Evolutionary conservation across 306 rosid species (phyloP), one percentile per base, ranked within the genome.

Genomic region (Dalbergia cochinchinensis): DNA sequence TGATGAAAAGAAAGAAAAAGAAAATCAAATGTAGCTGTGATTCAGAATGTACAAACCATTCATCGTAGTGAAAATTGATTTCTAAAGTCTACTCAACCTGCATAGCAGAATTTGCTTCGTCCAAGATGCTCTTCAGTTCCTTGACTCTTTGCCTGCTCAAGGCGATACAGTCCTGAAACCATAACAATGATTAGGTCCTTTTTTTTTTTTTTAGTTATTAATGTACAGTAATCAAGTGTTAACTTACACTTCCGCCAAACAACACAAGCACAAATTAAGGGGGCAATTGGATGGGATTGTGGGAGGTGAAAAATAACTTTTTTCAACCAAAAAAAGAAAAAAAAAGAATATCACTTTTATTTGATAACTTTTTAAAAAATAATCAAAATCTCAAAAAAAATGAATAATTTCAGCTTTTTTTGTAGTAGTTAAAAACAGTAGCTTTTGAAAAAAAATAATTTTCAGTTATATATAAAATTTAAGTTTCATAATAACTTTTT

Each of bases 151-250:
- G 94, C 85, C 95, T 77, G 7, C 95, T 87, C 85, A 91, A 78
- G 8, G 94, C 97, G 33, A 87, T 87, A 75, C 97, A 92, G 68
- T 92, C 94, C 99, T 92, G 91, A 82, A 92, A 86, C 80, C 80
- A 85, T 65, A 78, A 1, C 71, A 69, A 81, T 34, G 6, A 57
- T 47, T 45, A 41, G 18, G 73, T 69, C 74, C 55, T 57, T 45
- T 57, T 12, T 14, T 45, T 57, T 12, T 14, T 61, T 1, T 9
- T 12, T 8, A 51, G 35, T 47, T 61, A 34, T 37, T 54, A 22
- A 55, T 35, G 39, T 18, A 74, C 76, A 74, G 9, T 8, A 42
- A 4, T 68, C 8, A 20, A 35, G 48, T 53, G 7, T 55, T 31
- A 61, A 51, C 39, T 41, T 22, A 12, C 22, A 44, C 13, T 18